phyloP scores from a whole-genome alignment of 352 stramenopile genomes.

The Globisporangium acanthophoron region DNA sequence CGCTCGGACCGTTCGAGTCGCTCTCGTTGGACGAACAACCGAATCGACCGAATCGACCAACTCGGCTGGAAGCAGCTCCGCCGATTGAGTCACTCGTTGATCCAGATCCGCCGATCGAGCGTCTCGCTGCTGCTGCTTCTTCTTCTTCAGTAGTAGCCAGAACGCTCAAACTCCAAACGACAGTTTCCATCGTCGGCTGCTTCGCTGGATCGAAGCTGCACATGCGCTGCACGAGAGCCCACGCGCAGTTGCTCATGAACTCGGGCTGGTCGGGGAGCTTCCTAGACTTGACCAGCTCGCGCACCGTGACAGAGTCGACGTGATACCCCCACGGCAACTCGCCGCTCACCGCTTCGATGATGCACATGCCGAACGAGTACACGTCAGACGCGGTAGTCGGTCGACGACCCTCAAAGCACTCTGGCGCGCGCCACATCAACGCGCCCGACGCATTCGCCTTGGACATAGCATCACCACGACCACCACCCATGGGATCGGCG shows the following conservation, averaged over 20 bases:
- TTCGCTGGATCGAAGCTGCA: neutral
- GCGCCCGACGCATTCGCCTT: neutral
- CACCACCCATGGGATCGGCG: neutral
- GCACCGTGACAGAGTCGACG: conserved; percentile 19
- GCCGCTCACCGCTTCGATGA: conserved; percentile 4
- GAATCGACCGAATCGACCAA: too few relatives aligned
- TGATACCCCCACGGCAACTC: neutral
- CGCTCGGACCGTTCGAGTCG: too few relatives aligned
- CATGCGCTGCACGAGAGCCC: neutral
- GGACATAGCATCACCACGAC: too few relatives aligned
- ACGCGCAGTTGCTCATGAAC: neutral
- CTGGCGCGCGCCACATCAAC: neutral
- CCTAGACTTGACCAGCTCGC: conserved; percentile 11
- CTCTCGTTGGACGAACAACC: too few relatives aligned
- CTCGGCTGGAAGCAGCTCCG: too few relatives aligned
- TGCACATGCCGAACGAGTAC: conserved; percentile 5
- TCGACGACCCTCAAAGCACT: neutral
- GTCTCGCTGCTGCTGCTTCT: too few relatives aligned
- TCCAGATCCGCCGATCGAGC: too few relatives aligned
- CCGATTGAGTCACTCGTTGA: too few relatives aligned
- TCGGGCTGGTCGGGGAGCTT: neutral
- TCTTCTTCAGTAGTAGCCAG: too few relatives aligned
- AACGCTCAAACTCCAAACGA: too few relatives aligned
- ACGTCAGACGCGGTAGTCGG: conserved; percentile 1
- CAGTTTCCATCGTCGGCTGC: neutral